These are phyloP conservation scores for Geranomyces variabilis DNA, from an alignment of 192 early-diverging fungal species.

Conservation along the genomic window DNA sequence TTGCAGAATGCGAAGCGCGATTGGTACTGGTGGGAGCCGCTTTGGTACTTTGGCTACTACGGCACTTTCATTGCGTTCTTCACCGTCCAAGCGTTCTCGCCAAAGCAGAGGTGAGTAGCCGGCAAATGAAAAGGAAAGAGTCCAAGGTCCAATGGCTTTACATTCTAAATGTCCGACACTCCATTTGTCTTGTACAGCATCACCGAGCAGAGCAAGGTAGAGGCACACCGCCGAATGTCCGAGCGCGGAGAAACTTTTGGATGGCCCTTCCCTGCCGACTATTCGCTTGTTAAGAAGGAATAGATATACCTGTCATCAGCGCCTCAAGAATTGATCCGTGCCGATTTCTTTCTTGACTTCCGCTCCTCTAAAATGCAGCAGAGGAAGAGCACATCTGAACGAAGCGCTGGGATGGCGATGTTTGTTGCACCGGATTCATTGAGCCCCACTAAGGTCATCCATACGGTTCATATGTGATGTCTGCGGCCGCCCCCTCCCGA, in stretches of 20 bases:
- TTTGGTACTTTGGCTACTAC: conserved; percentile 47
- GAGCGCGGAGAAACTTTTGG: conserved; percentile 47
- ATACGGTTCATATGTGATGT: too few species aligned
- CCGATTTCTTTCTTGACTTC: background rate
- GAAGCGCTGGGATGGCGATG: too few species aligned
- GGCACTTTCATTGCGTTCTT: conserved; percentile 37
- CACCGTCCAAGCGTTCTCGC: conserved; percentile 35
- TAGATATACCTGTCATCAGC: background rate
- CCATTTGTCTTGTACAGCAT: conserved; percentile 24
- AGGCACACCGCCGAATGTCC: conserved; percentile 42
- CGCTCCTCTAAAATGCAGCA: background rate
- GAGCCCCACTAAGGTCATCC: too few species aligned
- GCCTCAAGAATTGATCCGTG: background rate
- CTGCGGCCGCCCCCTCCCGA: too few species aligned
- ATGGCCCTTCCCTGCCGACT: conserved; percentile 48
- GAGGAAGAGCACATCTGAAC: too few species aligned
- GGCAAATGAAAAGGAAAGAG: too few species aligned
- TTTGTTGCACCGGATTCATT: too few species aligned
- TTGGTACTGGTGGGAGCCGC: conserved; percentile 50
- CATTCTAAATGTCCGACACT: background rate
- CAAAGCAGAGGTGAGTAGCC: conserved; percentile 33
- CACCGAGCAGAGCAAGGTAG: conserved; percentile 32
- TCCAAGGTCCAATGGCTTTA: background rate
- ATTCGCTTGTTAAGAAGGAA: conserved; percentile 29
- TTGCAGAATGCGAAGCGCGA: conserved; percentile 28